Base-by-base conservation (phyloP, 306 rosid genomes). In the apple (Malus domestica) region DNA sequence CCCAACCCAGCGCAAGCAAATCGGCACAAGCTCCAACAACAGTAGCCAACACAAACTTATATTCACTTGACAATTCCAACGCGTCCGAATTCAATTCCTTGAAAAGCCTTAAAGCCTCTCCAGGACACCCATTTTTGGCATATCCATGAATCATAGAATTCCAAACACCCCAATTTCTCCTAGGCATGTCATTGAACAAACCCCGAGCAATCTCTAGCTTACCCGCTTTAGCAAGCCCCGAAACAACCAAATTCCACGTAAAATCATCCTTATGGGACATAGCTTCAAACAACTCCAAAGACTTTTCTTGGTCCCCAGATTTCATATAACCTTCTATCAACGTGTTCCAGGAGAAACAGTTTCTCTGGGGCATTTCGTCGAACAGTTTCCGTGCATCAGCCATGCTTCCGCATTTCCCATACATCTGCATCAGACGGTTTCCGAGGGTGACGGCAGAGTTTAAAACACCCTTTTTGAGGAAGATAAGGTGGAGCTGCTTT, bases 361-460 rank as follows among this genome's bases (percentile, higher is more conserved):
- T 90, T 67, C 80, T 80, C 0, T 72, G 86, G 29, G 93, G 86
- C 89, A 91, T 88, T 58, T 91, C 97, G 15, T 83, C 87, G 29
- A 91, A 91, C 87, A 91, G 16, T 54, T 81, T 23, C 67, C 72
- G 58, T 23, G 90, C 88, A 6, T 91, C 89, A 0, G 30, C 52
- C 75, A 86, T 51, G 73, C 60, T n/a, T 40, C 86, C 88, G 1
- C 82, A 66, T 70, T 88, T 76, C 2, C 49, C 74, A 12, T 92
- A 92, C 61, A 87, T n/a, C 8, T 85, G 97, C 18, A 92, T 83
- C 63, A 92, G 90, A 66, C 90, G 88, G 79, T 92, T 92, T 58
- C 87, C 91, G 0, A 86, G 59, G 1, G 82, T 59, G 51, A 90
- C 80, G 23, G 74, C 44, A 33, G 86, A 87, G 40, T 69, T 76